These are phyloP conservation scores for Dictyostelium purpureum DNA, from an alignment of 78 protist species.

Conservation along the genomic window DNA sequence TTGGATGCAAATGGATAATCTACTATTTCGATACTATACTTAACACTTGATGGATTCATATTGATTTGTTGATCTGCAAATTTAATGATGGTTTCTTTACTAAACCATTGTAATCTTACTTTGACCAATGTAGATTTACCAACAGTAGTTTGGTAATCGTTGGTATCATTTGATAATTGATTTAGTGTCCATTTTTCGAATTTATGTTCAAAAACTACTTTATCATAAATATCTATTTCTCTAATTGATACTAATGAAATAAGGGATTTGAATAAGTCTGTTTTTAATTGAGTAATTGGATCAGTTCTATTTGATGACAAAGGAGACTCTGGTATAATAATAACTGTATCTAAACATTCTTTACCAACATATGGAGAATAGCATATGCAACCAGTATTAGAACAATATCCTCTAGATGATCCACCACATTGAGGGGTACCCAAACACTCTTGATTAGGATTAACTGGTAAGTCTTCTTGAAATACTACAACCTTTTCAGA, in stretches of 20 bases:
- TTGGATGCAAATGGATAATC: background rate
- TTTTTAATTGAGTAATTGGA: background rate
- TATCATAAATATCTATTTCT: background rate
- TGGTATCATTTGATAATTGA: background rate
- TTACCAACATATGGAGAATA: background rate
- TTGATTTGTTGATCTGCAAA: no score
- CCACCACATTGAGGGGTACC: conserved; percentile 20
- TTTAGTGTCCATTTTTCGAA: background rate
- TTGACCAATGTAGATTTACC: background rate
- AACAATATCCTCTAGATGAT: background rate
- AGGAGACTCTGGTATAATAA: background rate
- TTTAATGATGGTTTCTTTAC: background rate
- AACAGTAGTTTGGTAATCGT: background rate
- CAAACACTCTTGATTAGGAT: background rate
- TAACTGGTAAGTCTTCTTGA: background rate
- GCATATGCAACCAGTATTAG: background rate
- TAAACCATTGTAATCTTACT: background rate
- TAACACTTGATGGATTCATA: no score
- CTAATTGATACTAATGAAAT: background rate
- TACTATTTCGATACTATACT: no score
- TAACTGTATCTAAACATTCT: background rate
- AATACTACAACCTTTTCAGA: background rate
- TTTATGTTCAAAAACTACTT: background rate
- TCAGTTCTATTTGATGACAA: no score
- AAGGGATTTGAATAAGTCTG: background rate